Conservation (phyloP, 176 grass and related monocot genomes). For the Oryza meridionalis region DNA sequence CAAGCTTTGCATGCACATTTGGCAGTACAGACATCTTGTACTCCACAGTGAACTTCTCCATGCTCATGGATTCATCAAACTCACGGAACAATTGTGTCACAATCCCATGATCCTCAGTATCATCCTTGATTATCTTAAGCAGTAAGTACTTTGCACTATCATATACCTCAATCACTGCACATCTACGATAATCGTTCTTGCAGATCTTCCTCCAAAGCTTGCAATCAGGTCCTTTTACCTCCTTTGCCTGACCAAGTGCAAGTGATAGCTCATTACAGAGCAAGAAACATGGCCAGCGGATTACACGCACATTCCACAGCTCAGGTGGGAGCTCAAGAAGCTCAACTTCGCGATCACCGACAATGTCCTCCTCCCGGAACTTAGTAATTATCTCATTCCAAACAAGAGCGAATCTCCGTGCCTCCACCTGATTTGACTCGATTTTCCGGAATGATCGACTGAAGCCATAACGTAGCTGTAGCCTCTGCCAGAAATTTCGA, state of each 20-base stretch:
- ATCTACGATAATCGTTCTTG: constrained; percentile 92
- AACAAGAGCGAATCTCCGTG: constrained; percentile 73
- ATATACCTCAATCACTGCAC: constrained; percentile 86
- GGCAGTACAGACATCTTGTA: constrained; percentile 72
- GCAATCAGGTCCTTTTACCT: constrained; percentile 55
- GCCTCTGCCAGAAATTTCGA: constrained; percentile 74
- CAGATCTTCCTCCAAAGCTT: constrained; percentile 86
- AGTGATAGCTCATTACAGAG: constrained; percentile 87
- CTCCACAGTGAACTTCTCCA: constrained; percentile 75
- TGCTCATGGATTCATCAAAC: constrained; percentile 67
- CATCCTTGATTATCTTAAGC: constrained; percentile 68
- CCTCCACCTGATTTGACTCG: constrained; percentile 80
- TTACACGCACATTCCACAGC: constrained; percentile 84
- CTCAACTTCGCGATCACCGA: constrained; percentile 76
- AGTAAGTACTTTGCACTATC: constrained; percentile 82
- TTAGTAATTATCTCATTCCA: constrained; percentile 94
- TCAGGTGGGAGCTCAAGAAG: constrained; percentile 84
- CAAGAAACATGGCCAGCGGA: constrained; percentile 96
- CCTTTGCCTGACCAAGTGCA: constrained; percentile 86
- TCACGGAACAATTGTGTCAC: constrained; percentile 61
- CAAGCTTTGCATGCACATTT: constrained; percentile 64
- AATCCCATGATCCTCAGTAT: constrained; percentile 68
- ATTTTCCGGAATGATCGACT: constrained; percentile 87
- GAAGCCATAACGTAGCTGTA: constrained; percentile 88
- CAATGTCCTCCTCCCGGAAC: constrained; percentile 93